phyloP scores from a whole-genome alignment of 805 yeast species.

The Ogataea haglerorum region DNA sequence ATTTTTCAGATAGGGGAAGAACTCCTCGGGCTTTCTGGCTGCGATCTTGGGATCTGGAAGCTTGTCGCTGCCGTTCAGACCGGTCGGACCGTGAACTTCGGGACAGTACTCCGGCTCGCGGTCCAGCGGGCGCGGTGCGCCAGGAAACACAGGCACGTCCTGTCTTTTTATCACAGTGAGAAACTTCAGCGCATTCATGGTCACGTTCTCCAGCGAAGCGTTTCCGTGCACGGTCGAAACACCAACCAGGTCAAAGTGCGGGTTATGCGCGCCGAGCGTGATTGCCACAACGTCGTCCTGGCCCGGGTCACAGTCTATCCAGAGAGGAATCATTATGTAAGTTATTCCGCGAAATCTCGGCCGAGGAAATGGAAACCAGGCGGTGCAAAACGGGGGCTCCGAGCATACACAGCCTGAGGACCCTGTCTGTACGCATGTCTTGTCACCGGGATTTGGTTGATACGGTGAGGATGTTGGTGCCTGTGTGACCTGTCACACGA shows the following conservation, averaged over 20 bases:
- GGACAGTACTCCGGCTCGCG: slow-evolving; percentile 52
- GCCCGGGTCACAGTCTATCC: slow-evolving; percentile 94
- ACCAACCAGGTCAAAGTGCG: slow-evolving; percentile 57
- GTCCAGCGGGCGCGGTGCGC: slow-evolving; percentile 56
- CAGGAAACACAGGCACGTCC: slow-evolving; percentile 65
- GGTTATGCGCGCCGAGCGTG: slow-evolving; percentile 57
- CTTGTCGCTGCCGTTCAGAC: slow-evolving; percentile 70
- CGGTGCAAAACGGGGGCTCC: neutral
- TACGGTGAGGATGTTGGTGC: neutral
- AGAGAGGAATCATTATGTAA: slow-evolving; percentile 50
- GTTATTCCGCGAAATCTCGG: slow-evolving; percentile 4
- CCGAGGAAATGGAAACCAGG: slow-evolving; percentile 2
- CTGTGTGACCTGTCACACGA: neutral
- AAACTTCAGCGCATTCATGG: slow-evolving; percentile 64
- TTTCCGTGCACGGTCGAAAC: slow-evolving; percentile 78
- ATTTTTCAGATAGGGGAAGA: slow-evolving; percentile 25
- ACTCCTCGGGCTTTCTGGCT: slow-evolving; percentile 15
- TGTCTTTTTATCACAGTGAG: slow-evolving; percentile 54
- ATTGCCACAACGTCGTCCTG: slow-evolving; percentile 85
- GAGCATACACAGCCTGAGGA: neutral
- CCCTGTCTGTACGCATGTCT: too few relatives aligned
- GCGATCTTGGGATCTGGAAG: slow-evolving; percentile 46
- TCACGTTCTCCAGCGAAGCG: slow-evolving; percentile 59
- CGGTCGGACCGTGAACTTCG: slow-evolving; percentile 69
- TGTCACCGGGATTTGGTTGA: too few relatives aligned